Base-by-base conservation (phyloP, 2,329 filamentous ascomycete species). In the Thelonectria discophora region DNA sequence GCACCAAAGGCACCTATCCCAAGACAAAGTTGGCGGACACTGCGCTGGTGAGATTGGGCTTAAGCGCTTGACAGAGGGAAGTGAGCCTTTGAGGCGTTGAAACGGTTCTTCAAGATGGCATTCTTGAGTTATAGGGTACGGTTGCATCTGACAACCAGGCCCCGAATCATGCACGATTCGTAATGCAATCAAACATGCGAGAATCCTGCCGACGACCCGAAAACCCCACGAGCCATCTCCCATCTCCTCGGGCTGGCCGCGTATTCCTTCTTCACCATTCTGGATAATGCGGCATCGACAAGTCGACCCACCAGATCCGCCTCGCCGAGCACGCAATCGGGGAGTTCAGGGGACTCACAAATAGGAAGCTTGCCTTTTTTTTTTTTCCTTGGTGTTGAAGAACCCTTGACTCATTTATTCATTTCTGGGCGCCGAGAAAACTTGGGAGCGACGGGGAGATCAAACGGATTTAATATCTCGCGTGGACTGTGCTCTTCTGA, bases 321-420 rank as follows among this genome's bases (percentile, higher is more conserved):
- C 54, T 42, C 40, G 54, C 48, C 47, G 39, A 57, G 55, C 55
- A 57, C 55, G 55, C 55, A 57, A 57, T 57, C 24, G 46, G 30
- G 45, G 37, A 42, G 39, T 50, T 49, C n/a, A 49, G 46, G 55
- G 45, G 39, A 34, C 27, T 30, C 13, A 34, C 32, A 13, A 13
- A 34, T 10, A 11, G 13, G 9, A 13, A 3, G 21, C 34, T 47
- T 18, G n/a, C 21, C 18, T 21, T n/a, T 20, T 12, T 42, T 40
- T 42, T 55, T 42, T 42, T 32, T 54, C 18, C 10, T 45, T n/a
- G 18, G 32, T 39, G 46, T 20, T 17, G 27, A 8, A 15, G 13
- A n/a, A n/a, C 15, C 4, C 7, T 42, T 3, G 18, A 3, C 30
- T 55, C 43, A 48, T 27, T 55, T 43, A 55, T 55, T 48, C n/a